Evolutionary conservation across 176 grass and related monocot genomes (phyloP).

Genomic region (Alopecurus myosuroides): DNA sequence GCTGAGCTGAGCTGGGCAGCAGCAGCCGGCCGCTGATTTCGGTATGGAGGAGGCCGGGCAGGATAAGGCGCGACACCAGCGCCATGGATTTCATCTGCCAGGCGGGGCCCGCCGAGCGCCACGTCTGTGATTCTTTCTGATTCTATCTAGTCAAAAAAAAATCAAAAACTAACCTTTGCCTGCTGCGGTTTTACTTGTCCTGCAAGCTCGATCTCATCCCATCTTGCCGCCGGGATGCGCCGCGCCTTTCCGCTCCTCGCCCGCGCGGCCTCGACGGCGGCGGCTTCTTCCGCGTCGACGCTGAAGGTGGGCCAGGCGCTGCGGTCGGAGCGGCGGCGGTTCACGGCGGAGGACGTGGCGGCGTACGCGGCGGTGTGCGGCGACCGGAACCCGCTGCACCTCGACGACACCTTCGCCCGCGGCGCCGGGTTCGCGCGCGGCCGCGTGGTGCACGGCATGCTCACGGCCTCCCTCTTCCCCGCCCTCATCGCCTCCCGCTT

Average conservation of each 20-base stretch:
- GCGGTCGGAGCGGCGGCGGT: slow-evolving; percentile 30
- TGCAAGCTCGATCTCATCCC: neutral
- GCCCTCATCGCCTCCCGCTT: slow-evolving; percentile 54
- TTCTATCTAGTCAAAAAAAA: neutral
- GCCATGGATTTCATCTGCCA: slow-evolving; percentile 35
- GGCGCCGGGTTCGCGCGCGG: slow-evolving; percentile 42
- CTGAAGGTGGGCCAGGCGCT: slow-evolving; percentile 25
- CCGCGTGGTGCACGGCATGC: slow-evolving; percentile 60
- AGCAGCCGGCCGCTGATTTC: neutral
- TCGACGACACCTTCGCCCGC: slow-evolving; percentile 39
- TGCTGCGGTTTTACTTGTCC: neutral
- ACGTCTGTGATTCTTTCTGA: neutral
- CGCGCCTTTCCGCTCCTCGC: neutral
- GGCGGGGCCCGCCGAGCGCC: neutral
- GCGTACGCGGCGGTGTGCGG: slow-evolving; percentile 45
- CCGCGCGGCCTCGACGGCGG: neutral
- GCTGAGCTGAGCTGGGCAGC: too few relatives aligned
- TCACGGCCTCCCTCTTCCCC: slow-evolving; percentile 67
- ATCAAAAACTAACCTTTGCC: too few relatives aligned
- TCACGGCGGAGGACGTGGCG: slow-evolving; percentile 50
- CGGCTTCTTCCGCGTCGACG: neutral
- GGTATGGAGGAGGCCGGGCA: neutral
- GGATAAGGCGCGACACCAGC: slow-evolving; percentile 39
- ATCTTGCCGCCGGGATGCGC: neutral
- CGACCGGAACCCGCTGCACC: slow-evolving; percentile 67